Evolutionary conservation across 257 asterid species (phyloP).

Genomic region (Solanum lycopersicoides): DNA sequence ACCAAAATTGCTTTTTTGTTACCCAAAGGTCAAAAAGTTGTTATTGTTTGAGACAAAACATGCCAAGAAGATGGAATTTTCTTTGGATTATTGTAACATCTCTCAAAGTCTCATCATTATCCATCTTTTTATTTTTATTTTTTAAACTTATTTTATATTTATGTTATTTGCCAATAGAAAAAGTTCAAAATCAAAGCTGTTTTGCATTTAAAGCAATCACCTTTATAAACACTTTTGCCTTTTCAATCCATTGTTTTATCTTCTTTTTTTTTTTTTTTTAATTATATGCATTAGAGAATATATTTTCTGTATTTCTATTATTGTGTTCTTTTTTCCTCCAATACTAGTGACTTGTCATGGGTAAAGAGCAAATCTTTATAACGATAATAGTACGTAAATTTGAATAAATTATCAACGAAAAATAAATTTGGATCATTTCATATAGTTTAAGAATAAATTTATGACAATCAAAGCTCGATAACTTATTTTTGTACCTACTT

Average conservation of each 20-base stretch:
- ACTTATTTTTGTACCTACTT: no score
- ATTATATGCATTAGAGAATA: not conserved
- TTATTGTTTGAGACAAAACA: constrained; percentile 21
- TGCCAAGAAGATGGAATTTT: constrained; percentile 11
- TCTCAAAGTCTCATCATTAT: constrained; percentile 9
- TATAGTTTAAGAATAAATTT: not conserved
- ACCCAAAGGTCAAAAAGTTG: constrained; percentile 21
- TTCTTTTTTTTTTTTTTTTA: no score
- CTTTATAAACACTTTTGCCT: constrained; percentile 19
- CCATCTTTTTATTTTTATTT: not conserved
- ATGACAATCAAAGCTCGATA: no score
- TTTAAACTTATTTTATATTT: not conserved
- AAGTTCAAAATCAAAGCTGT: constrained; percentile 26
- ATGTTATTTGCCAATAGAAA: constrained; percentile 19
- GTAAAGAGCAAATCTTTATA: not conserved
- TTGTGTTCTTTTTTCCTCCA: not conserved
- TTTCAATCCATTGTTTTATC: not conserved
- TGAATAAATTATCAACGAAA: not conserved
- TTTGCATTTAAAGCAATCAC: constrained; percentile 21
- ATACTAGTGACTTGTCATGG: not conserved
- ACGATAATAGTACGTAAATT: not conserved
- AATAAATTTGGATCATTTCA: not conserved
- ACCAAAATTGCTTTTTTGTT: not conserved
- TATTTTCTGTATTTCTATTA: not conserved
- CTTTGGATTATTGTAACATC: constrained; percentile 1